phyloP scores from a whole-genome alignment of 805 yeast genomes.

The Jamesozyma spencerorum region DNA sequence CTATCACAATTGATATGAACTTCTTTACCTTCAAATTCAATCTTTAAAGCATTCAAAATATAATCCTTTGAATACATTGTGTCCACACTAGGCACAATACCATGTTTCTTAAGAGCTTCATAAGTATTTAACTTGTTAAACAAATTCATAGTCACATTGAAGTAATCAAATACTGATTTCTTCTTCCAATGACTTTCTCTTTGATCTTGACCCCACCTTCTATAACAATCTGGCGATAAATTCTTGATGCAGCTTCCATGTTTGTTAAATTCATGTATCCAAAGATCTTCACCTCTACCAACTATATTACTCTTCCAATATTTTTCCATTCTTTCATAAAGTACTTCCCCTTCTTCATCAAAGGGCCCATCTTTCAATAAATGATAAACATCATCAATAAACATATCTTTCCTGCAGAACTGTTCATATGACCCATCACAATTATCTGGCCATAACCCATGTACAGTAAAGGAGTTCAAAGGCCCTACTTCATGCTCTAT shows the following conservation, averaged over 20 bases:
- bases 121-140: conserved; percentile 57
- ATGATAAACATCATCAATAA: conserved; percentile 41
- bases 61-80: conserved; percentile 49
- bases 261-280: conserved; percentile 91
- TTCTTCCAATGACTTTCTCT: conserved; percentile 12
- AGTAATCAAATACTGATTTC: conserved; percentile 58
- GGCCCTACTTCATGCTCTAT: conserved; percentile 45
- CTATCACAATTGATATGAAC: conserved; percentile 57
- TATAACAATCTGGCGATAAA: conserved; percentile 63
- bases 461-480: conserved; percentile 61
- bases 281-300: conserved; percentile 58
- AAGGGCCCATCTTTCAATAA: conserved; percentile 32
- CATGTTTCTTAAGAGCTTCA: conserved; percentile 54
- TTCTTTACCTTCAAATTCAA: conserved; percentile 40
- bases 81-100: conserved; percentile 56
- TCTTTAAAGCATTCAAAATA: conserved; percentile 43
- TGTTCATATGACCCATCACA: conserved; percentile 78
- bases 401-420: conserved; percentile 59
- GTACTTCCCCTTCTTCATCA: conserved; percentile 34
- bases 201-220: conserved; percentile 20
- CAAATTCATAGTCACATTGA: conserved; percentile 47
- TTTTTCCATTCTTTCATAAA: conserved; percentile 46
- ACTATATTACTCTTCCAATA: conserved; percentile 68
- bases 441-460: conserved; percentile 84
- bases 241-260: conserved; percentile 91